Evolutionary conservation across 192 early-diverging fungal genomes (phyloP).

Genomic region (Backusella circina): DNA sequence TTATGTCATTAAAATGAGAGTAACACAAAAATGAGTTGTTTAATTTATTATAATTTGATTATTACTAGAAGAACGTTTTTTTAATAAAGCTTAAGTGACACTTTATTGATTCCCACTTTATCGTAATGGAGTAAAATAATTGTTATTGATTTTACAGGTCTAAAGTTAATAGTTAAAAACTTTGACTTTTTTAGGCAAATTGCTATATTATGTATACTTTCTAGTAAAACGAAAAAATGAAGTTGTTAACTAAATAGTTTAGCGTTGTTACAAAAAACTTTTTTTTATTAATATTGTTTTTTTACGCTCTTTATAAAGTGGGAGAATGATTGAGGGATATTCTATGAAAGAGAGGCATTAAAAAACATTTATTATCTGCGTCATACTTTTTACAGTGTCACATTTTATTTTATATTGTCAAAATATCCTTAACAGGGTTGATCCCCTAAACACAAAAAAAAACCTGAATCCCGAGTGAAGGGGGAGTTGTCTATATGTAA

Average conservation of each 20-base stretch:
- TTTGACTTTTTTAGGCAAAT: neutral
- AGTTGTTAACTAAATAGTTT: neutral
- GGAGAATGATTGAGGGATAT: neutral
- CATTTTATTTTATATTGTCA: neutral
- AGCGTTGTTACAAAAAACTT: neutral
- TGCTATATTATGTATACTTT: neutral
- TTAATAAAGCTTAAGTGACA: neutral
- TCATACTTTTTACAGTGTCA: neutral
- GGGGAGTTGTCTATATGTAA: neutral
- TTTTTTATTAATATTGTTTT: neutral
- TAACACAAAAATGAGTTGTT: slow-evolving; percentile 1
- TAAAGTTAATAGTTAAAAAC: neutral
- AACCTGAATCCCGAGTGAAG: neutral
- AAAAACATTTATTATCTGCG: neutral
- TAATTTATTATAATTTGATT: neutral
- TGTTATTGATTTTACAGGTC: neutral
- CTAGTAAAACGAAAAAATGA: slow-evolving; percentile 1
- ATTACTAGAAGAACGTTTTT: neutral
- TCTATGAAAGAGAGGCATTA: neutral
- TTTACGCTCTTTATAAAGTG: neutral
- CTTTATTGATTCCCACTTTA: neutral
- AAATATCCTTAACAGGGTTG: neutral
- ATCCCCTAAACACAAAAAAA: neutral
- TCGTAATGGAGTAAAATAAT: neutral
- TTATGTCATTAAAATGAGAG: neutral